Conservation (phyloP, 495 filamentous ascomycete species). For the Penicillium soppii region DNA sequence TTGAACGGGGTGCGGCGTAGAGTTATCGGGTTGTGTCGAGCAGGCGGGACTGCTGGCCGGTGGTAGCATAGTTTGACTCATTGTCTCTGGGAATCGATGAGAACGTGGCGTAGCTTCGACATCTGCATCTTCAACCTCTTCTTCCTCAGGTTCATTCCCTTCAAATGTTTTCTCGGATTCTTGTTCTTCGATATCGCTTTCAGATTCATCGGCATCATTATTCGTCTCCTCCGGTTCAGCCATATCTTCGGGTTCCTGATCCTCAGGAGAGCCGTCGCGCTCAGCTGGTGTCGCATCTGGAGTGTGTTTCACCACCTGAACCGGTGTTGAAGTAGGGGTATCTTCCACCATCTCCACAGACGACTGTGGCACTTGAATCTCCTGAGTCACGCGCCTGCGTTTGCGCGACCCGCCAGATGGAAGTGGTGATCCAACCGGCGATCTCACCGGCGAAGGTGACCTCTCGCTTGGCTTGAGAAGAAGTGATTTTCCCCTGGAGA, state of each 20-base stretch:
- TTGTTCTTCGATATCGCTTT: neutral
- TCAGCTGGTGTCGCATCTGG: slow-evolving; percentile 1
- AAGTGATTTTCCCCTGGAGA: slow-evolving; percentile 35
- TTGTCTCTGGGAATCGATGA: slow-evolving; percentile 29
- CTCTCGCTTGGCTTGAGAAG: slow-evolving; percentile 15
- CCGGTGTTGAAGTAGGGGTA: slow-evolving; percentile 7
- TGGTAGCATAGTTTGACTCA: slow-evolving; percentile 52
- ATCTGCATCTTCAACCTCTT: neutral
- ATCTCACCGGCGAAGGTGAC: slow-evolving; percentile 21
- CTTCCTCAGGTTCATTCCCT: neutral
- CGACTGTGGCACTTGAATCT: slow-evolving; percentile 23
- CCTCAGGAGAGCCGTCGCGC: neutral
- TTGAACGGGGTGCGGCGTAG: slow-evolving; percentile 12
- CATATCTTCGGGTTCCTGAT: neutral
- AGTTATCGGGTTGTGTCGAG: slow-evolving; percentile 5
- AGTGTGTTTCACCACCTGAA: slow-evolving; percentile 17
- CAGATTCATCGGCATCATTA: neutral
- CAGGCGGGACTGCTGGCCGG: slow-evolving; percentile 48
- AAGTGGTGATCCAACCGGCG: slow-evolving; percentile 20
- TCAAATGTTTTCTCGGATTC: slow-evolving; percentile 5
- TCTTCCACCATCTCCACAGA: slow-evolving; percentile 17
- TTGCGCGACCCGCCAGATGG: slow-evolving; percentile 36
- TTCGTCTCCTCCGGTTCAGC: neutral
- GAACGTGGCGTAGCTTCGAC: slow-evolving; percentile 12
- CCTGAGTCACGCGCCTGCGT: slow-evolving; percentile 30